A percentile compares a stretch with the other conserved stretches of the same genome.
These are phyloP conservation scores for Pseudogymnoascus sp. DNA, from an alignment of 2,329 filamentous ascomycete genomes.

Conservation along the genomic window DNA sequence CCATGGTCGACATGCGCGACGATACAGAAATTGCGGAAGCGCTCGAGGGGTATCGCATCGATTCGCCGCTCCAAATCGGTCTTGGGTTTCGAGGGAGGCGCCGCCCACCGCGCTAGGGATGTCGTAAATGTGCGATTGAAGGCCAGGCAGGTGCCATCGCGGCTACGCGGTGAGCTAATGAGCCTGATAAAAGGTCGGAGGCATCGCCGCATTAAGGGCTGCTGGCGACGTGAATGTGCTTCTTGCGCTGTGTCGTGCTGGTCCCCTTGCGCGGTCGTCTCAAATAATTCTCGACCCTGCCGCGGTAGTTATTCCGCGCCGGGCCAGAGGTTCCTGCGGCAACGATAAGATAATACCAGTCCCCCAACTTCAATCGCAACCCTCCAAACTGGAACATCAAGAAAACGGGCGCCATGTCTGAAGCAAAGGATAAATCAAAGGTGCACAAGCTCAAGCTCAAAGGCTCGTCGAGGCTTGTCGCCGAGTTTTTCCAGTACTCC, in stretches of 20 bases:
- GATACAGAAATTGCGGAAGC: slow-evolving; percentile 94
- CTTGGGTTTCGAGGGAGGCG: slow-evolving; percentile 26
- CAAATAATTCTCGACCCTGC: slow-evolving; percentile 6
- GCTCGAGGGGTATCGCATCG: slow-evolving; percentile 65
- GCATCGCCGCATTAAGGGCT: slow-evolving; percentile 31
- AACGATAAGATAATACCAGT: slow-evolving; percentile 2
- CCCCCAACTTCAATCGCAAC: neutral
- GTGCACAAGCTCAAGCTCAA: slow-evolving; percentile 90
- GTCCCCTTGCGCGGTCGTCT: neutral
- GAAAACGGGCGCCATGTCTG: slow-evolving; percentile 21
- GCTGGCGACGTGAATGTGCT: slow-evolving; percentile 1
- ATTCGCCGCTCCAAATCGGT: slow-evolving; percentile 52
- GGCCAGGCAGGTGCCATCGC: slow-evolving; percentile 22
- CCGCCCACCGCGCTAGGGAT: slow-evolving; percentile 23
- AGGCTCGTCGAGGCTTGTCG: slow-evolving; percentile 76
- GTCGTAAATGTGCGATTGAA: slow-evolving; percentile 22
- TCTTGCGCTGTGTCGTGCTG: neutral
- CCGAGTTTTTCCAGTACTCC: slow-evolving; percentile 98
- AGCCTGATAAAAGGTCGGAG: slow-evolving; percentile 27
- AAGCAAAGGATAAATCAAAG: slow-evolving; percentile 65
- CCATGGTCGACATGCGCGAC: slow-evolving; percentile 98
- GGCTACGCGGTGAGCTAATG: slow-evolving; percentile 25
- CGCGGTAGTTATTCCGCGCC: slow-evolving; percentile 8
- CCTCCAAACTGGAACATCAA: neutral
- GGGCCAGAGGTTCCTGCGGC: neutral